Evolutionary conservation across 2,329 filamentous ascomycete species (phyloP).

Genomic region (Aotearoamyces nothofagi): DNA sequence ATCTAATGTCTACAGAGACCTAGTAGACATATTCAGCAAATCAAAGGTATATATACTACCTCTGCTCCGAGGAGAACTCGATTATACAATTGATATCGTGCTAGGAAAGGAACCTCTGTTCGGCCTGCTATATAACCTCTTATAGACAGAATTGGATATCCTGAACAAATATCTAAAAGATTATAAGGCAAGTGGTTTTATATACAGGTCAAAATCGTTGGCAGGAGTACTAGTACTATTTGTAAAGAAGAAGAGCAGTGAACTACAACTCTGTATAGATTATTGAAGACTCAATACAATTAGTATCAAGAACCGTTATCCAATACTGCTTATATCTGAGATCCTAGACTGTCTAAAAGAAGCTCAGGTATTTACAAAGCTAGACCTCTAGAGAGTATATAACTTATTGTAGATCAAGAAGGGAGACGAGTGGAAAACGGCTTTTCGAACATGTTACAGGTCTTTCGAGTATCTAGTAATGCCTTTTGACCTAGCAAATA

Average conservation of each 20-base stretch:
- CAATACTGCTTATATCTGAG: slow-evolving; percentile 19
- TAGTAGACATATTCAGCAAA: no score
- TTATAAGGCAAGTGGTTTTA: neutral
- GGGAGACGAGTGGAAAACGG: neutral
- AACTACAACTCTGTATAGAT: slow-evolving; percentile 19
- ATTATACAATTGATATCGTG: no score
- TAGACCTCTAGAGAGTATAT: slow-evolving; percentile 19
- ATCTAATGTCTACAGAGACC: no score
- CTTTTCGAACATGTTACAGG: neutral
- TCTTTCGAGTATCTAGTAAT: slow-evolving; percentile 4
- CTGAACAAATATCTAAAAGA: neutral
- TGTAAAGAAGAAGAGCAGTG: slow-evolving; percentile 17
- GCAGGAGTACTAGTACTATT: slow-evolving; percentile 9
- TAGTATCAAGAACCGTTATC: slow-evolving; percentile 21
- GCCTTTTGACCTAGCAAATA: slow-evolving; percentile 5
- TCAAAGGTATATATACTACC: no score
- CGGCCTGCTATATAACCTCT: no score
- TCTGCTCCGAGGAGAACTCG: no score
- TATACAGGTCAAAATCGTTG: neutral
- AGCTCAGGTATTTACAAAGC: slow-evolving; percentile 17
- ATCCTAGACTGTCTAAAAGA: slow-evolving; percentile 13
- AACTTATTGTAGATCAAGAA: slow-evolving; percentile 9
- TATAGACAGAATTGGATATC: no score
- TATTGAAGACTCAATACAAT: slow-evolving; percentile 21
- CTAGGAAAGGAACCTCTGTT: no score